A percentile compares a stretch with the other conserved stretches of the same genome.
These are phyloP conservation scores for Sugiyamaella japonica DNA, from an alignment of 1,139 yeast species.

Conservation along the genomic window DNA sequence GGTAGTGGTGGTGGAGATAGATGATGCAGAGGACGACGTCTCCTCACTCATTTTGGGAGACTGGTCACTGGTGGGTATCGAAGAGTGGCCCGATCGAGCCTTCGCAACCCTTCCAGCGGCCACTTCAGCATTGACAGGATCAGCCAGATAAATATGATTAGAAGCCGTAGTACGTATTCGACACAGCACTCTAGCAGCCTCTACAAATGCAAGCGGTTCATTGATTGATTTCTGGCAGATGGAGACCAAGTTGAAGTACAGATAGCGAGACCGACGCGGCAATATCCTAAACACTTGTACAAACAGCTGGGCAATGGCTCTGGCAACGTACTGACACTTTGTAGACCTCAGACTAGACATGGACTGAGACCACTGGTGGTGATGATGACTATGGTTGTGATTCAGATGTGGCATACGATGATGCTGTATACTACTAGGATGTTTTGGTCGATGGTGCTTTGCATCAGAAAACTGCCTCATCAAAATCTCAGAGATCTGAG, in stretches of 20 bases:
- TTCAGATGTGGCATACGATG: neutral
- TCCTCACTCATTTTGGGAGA: neutral
- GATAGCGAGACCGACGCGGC: constrained; percentile 38
- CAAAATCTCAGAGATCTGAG: constrained; percentile 21
- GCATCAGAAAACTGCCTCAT: constrained; percentile 22
- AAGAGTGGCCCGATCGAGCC: constrained; percentile 49
- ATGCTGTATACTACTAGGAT: neutral
- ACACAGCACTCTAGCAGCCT: constrained; percentile 54
- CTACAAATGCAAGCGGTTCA: constrained; percentile 44
- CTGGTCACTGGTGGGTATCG: constrained; percentile 16
- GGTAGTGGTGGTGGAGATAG: neutral
- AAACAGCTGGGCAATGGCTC: constrained; percentile 44
- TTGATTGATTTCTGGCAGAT: constrained; percentile 27
- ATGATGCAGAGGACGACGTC: neutral
- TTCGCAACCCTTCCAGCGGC: constrained; percentile 10
- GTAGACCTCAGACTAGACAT: neutral
- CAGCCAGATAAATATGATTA: constrained; percentile 50
- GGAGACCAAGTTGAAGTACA: constrained; percentile 30
- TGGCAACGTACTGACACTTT: constrained; percentile 35
- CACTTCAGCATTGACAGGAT: constrained; percentile 59
- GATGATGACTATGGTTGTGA: constrained; percentile 1
- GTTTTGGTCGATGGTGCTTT: constrained; percentile 5
- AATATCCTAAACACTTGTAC: constrained; percentile 35
- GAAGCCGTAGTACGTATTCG: constrained; percentile 56
- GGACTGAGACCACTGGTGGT: constrained; percentile 2